Evolutionary conservation across 345 rosid genomes (phyloP).

Genomic region (Linum usitatissimum): DNA sequence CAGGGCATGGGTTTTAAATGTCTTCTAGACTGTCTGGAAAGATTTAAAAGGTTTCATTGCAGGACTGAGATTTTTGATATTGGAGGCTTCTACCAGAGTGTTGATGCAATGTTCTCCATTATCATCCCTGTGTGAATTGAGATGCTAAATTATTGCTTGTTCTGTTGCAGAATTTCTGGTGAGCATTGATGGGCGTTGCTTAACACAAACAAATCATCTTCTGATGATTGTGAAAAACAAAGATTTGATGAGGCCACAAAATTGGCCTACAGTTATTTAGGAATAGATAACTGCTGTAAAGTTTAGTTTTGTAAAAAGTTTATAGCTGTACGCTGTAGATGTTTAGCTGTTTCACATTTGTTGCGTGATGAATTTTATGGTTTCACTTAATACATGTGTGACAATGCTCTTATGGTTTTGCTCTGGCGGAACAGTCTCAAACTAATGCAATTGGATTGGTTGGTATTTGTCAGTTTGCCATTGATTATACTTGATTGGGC

Average conservation of each 20-base stretch:
- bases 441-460: slow-evolving; percentile 60
- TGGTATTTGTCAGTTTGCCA: slow-evolving; percentile 54
- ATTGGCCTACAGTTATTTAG: slow-evolving; percentile 20
- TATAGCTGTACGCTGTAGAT: slow-evolving; percentile 17
- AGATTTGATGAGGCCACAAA: slow-evolving; percentile 29
- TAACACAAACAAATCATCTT: slow-evolving; percentile 39
- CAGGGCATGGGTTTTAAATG: slow-evolving; percentile 42
- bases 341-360: slow-evolving; percentile 7
- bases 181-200: slow-evolving; percentile 45
- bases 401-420: background rate
- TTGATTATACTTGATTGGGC: slow-evolving; percentile 64
- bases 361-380: slow-evolving; percentile 10
- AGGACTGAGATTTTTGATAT: slow-evolving; percentile 34
- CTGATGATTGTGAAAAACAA: slow-evolving; percentile 39
- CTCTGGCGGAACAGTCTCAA: slow-evolving; percentile 35
- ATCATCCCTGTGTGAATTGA: slow-evolving; percentile 26
- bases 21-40: slow-evolving; percentile 31
- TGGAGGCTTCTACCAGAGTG: slow-evolving; percentile 43
- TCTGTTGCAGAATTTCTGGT: slow-evolving; percentile 62
- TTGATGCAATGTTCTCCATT: slow-evolving; percentile 28
- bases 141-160: slow-evolving; percentile 38
- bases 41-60: slow-evolving; percentile 37
- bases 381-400: slow-evolving; percentile 2
- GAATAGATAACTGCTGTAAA: slow-evolving; percentile 15
- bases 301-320: slow-evolving; percentile 1